phyloP scores from a whole-genome alignment of 2,329 filamentous ascomycete genomes.

The Metarhizium sp. region DNA sequence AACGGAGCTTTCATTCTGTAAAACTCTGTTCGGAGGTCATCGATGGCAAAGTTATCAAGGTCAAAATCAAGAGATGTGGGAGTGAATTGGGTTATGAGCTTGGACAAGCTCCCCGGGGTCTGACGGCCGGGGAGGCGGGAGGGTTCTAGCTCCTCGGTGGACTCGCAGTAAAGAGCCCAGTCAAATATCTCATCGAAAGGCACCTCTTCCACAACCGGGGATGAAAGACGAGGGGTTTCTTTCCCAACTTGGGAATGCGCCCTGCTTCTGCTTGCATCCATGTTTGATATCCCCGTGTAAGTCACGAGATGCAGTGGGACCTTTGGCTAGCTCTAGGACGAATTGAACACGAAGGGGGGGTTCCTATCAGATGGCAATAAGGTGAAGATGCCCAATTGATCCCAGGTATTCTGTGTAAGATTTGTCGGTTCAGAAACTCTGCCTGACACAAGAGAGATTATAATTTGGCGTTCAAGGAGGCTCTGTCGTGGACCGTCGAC shows the following conservation, averaged over 20 bases:
- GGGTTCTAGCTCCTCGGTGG: conserved; percentile 20
- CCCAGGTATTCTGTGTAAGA: conserved; percentile 28
- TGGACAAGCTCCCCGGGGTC: conserved; percentile 19
- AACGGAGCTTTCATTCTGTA: conserved; percentile 25
- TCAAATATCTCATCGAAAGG: conserved; percentile 28
- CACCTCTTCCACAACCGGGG: conserved; percentile 22
- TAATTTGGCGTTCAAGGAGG: conserved; percentile 28
- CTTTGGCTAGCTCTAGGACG: conserved; percentile 25
- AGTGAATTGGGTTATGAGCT: conserved; percentile 24
- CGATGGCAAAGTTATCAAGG: conserved; percentile 19
- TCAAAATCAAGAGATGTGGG: conserved; percentile 21
- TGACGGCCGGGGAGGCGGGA: conserved; percentile 19
- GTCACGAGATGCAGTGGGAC: conserved; percentile 34
- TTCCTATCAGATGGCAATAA: conserved; percentile 27
- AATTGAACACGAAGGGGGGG: conserved; percentile 22
- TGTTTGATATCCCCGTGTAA: conserved; percentile 29
- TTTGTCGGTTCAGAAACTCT: conserved; percentile 27
- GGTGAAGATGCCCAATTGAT: conserved; percentile 29
- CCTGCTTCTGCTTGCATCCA: conserved; percentile 24
- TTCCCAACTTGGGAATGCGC: conserved; percentile 24
- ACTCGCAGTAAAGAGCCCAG: conserved; percentile 25
- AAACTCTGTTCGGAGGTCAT: conserved; percentile 19
- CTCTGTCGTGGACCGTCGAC: conserved; percentile 23
- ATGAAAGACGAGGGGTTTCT: conserved; percentile 26
- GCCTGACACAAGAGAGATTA: conserved; percentile 28